phyloP scores from a whole-genome alignment of 2,329 filamentous ascomycete genomes.

The Aspergillus amoenus region DNA sequence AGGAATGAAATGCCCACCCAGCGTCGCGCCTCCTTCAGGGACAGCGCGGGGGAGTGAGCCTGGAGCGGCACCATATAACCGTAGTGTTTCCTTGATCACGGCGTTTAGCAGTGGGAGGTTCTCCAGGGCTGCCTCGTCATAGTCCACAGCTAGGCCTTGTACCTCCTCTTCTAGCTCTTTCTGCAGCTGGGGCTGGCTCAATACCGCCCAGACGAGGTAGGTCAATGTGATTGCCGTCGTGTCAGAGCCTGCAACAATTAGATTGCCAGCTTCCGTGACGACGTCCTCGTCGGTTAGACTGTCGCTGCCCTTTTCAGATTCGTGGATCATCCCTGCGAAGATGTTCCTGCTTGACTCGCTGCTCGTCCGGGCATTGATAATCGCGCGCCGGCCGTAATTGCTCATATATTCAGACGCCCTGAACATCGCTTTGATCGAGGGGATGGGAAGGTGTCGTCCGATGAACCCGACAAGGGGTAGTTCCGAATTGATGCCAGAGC shows the following conservation, averaged over 20 bases:
- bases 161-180: constrained; percentile 51
- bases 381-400: constrained; percentile 10
- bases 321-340: constrained; percentile 39
- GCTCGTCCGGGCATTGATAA: constrained; percentile 19
- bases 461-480: constrained; percentile 9
- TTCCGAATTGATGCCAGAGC: constrained; percentile 11
- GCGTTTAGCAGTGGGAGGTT: constrained; percentile 55
- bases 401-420: constrained; percentile 9
- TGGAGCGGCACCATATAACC: constrained; percentile 57
- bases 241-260: constrained; percentile 51
- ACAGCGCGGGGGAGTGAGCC: constrained; percentile 55
- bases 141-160: constrained; percentile 25
- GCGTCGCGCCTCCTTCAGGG: constrained; percentile 43
- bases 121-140: constrained; percentile 50
- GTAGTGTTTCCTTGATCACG: constrained; percentile 59
- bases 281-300: constrained; percentile 34
- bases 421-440: constrained; percentile 10
- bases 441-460: constrained; percentile 9
- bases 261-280: constrained; percentile 35
- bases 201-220: constrained; percentile 44
- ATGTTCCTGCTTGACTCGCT: constrained; percentile 31
- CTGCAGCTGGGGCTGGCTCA: constrained; percentile 33
- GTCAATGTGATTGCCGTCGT: constrained; percentile 51
- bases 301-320: constrained; percentile 28
- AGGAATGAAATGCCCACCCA: constrained; percentile 47